Percentiles rank a stretch among this genome's conserved stretches.
Evolutionary conservation across 306 rosid species (phyloP).

Genomic region (Malus fusca): DNA sequence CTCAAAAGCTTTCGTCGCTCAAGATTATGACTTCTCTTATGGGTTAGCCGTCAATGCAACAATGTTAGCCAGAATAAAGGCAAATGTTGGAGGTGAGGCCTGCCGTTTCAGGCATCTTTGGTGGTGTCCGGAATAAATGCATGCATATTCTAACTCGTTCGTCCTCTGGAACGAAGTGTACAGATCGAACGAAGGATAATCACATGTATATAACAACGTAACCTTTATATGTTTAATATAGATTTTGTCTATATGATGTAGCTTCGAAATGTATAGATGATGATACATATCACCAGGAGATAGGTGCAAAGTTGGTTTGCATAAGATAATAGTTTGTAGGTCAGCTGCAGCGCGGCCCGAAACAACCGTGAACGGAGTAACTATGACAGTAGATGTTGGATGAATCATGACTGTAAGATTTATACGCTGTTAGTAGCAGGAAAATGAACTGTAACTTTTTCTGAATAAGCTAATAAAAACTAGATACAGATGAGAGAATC

Average conservation of each 20-base stretch:
- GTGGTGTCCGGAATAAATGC: background rate
- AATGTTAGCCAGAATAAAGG: background rate
- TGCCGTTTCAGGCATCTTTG: background rate
- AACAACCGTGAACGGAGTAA: no score
- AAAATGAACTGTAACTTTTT: no score
- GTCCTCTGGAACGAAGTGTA: conserved; percentile 4
- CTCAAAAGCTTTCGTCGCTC: conserved; percentile 64
- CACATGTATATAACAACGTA: background rate
- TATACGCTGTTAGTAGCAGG: no score
- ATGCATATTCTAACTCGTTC: conserved; percentile 9
- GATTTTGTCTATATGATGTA: background rate
- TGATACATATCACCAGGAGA: background rate
- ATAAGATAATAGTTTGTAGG: background rate
- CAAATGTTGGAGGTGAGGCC: conserved; percentile 13
- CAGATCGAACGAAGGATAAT: conserved; percentile 7
- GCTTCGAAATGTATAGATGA: background rate
- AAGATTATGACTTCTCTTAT: conserved; percentile 36
- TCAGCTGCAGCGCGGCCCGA: no score
- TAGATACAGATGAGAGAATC: no score
- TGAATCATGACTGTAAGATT: no score
- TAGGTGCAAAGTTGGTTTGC: background rate
- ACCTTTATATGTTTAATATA: background rate
- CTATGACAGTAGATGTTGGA: no score
- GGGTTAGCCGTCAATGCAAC: conserved; percentile 10
- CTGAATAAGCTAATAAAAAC: no score